phyloP scores from a whole-genome alignment of 768 basidiomycete species.

The Fomitopsis pulvina region DNA sequence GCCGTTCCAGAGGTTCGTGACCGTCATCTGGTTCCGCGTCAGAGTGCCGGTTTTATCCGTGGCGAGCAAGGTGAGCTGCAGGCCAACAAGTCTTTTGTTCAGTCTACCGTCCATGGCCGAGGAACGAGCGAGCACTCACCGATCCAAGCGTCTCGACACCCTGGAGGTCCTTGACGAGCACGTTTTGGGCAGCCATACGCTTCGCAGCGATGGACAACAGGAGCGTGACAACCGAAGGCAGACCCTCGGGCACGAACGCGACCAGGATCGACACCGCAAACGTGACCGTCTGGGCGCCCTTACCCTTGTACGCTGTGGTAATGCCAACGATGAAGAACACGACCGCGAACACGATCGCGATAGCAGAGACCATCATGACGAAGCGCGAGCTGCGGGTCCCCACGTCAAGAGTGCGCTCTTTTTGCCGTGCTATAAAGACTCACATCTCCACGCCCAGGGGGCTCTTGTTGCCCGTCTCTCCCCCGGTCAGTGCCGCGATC shows the following conservation, averaged over 20 bases:
- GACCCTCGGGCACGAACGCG: constrained; percentile 55
- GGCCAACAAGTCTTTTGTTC: neutral
- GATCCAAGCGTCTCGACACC: constrained; percentile 61
- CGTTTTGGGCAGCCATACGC: constrained; percentile 65
- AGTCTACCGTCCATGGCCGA: neutral
- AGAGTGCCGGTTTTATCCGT: constrained; percentile 71
- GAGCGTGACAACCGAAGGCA: constrained; percentile 63
- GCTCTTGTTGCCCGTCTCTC: constrained; percentile 56
- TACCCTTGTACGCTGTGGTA: constrained; percentile 58
- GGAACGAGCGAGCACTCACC: neutral
- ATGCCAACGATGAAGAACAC: constrained; percentile 64
- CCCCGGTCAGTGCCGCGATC: constrained; percentile 61
- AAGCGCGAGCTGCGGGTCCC: constrained; percentile 40
- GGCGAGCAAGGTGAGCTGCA: constrained; percentile 54
- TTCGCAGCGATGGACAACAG: constrained; percentile 64
- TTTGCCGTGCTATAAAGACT: constrained; percentile 11
- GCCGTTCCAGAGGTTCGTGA: constrained; percentile 61
- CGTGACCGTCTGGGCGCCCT: constrained; percentile 52
- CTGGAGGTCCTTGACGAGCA: constrained; percentile 69
- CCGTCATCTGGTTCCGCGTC: constrained; percentile 70
- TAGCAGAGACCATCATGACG: constrained; percentile 53
- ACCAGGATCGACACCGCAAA: constrained; percentile 57
- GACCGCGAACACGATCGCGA: constrained; percentile 55
- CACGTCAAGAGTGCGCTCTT: constrained; percentile 2
- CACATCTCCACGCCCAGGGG: constrained; percentile 65